These are phyloP conservation scores for Trichoderma guizhouense DNA, from an alignment of 2,329 filamentous ascomycete species.

Conservation along the genomic window DNA sequence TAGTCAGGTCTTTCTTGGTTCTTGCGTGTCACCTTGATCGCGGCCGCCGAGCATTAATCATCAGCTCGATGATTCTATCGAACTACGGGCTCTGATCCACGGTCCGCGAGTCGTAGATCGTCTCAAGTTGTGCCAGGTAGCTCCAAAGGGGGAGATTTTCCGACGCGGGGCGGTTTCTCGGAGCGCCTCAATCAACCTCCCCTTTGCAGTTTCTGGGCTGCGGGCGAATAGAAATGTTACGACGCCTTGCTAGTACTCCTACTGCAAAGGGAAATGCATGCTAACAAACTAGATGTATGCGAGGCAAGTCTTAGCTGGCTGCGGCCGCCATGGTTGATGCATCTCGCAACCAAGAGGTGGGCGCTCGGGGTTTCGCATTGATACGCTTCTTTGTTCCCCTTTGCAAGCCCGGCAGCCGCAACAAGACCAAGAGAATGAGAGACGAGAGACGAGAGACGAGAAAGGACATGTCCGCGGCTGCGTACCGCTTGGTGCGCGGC, in stretches of 20 bases:
- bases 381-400: not conserved
- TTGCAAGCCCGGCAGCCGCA: not conserved
- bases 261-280: not conserved
- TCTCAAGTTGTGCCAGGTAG: conserved; percentile 26
- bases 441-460: not conserved
- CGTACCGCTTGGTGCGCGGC: not conserved
- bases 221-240: not conserved
- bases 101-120: conserved; percentile 28
- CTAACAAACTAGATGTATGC: not conserved
- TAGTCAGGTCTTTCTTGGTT: not conserved
- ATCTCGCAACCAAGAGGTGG: not conserved
- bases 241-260: not conserved
- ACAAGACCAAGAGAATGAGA: not conserved
- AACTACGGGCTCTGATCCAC: conserved; percentile 36
- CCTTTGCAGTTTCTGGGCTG: not conserved
- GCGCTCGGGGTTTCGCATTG: not conserved
- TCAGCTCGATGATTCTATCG: conserved; percentile 46
- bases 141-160: conserved; percentile 3
- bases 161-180: conserved; percentile 12
- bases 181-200: conserved; percentile 5
- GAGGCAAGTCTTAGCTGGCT: not conserved
- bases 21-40: not conserved
- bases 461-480: not conserved
- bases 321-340: not conserved
- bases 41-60: conserved; percentile 20